Base-by-base conservation (phyloP, 2,329 filamentous ascomycete species). In the Cladosporium sp. region DNA sequence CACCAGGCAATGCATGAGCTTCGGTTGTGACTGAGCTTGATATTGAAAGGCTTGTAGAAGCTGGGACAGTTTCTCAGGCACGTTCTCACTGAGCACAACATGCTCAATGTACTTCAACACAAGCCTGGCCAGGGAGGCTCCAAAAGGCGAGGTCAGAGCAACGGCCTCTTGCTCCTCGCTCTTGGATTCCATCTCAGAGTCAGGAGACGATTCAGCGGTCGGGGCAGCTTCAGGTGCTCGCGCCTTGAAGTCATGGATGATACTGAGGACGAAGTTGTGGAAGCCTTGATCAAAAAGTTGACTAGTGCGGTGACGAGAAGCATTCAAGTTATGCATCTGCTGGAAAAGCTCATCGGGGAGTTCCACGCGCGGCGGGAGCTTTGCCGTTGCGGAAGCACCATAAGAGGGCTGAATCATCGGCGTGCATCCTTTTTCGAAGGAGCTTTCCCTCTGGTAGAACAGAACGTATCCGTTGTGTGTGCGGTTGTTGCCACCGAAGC, bases 401-500 rank as follows among this genome's bases (percentile, higher is more conserved):
- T 45, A 22, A n/a, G 61, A 60, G 38, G 67, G 65, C 4, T 61
- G 32, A 5, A 45, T 49, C 3, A 15, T 35, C 15, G 32, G 12
- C 7, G 32, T 8, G 20, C 60, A 59, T n/a, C 65, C 62, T 38
- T 66, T 60, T 7, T 75, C 72, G 50, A 91, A 75, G 4, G 81
- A 80, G 0, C 84, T 84, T 3, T 83, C 80, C 42, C 93, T 83
- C 66, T 96, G 87, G 66, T 98, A 98, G 67, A 98, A 97, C 7
- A 98, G 78, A 88, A 98, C 97, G 67, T 98, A 98, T 11, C 92
- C 93, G 65, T 89, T 97, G 74, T 67, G 62, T 4, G 53, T 51
- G 22, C 57, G 60, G 18, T 59, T 53, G 13, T 85, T 70, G 1
- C 72, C 72, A 25, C 73, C 72, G 52, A 90, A 95, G 59, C 91